Base-by-base conservation (phyloP, 2,329 filamentous ascomycete genomes). In the Nakataea oryzae region DNA sequence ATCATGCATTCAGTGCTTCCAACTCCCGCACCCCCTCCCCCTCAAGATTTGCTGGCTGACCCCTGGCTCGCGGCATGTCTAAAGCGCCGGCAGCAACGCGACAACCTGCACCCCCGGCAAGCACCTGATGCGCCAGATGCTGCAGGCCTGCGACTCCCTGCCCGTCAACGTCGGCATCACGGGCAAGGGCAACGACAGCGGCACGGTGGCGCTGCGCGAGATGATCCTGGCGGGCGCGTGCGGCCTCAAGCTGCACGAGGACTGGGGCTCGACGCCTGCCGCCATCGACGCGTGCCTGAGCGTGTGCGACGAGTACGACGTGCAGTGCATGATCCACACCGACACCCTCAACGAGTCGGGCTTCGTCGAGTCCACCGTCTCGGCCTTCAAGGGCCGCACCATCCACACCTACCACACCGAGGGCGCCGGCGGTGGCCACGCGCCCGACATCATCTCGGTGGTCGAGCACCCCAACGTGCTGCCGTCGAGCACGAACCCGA, bases 351-450 rank as follows among this genome's bases (percentile, higher is more conserved):
- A 97, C 74, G 93, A 97, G 74, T 93, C 90, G 24, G 93, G 93
- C n/a, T 97, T 96, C 70, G 93, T 97, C 60, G 93, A 97, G 75
- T 88, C 90, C 63, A 96, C 93, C 2, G 86, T 96, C 65, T 84
- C 80, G n/a, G 87, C 93, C 3, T 89, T 97, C 81, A 91, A 91
- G 72, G 81, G 86, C 70, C 87, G 93, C 64, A 90, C 91, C 1
- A 96, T 97, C 69, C 93, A 97, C 76, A 96, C 93, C 1, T 97
- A 97, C 75, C 93, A 97, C 76, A 97, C 92, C 34, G 93, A 97
- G 78, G 93, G 93, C 54, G 93, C 93, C 1, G 93, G 93, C 54
- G 93, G 93, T 66, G 93, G 93, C 3, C 93, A 97, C 74, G 93
- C 93, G 1, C 93, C 93, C 0, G 93, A 97, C 73, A 97, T 97